phyloP scores from a whole-genome alignment of 352 stramenopile species.

The Globisporangium okanoganense region DNA sequence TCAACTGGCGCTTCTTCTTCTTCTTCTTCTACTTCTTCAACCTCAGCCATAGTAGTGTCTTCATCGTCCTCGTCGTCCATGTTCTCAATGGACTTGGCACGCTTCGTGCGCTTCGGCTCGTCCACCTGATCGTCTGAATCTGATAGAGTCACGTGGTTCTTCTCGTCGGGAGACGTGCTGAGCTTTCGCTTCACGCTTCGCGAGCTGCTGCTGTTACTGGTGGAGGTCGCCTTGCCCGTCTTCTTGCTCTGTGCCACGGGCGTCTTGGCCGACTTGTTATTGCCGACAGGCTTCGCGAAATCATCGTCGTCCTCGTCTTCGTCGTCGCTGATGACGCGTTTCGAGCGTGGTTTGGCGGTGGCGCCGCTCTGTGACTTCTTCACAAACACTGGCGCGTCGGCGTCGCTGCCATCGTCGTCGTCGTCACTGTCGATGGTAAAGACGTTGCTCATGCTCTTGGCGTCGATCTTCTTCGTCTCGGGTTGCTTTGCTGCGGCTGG shows the following conservation, averaged over 20 bases:
- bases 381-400: slow-evolving; percentile 64
- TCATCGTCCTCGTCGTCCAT: not conserved
- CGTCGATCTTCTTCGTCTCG: slow-evolving; percentile 35
- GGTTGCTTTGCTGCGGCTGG: slow-evolving; percentile 18
- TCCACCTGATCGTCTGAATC: too few species aligned
- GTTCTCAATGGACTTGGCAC: slow-evolving; percentile 14
- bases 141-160: slow-evolving; percentile 4
- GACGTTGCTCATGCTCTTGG: slow-evolving; percentile 58
- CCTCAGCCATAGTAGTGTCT: not conserved
- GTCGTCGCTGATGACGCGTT: slow-evolving; percentile 67
- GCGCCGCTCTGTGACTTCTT: slow-evolving; percentile 30
- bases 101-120: slow-evolving; percentile 8
- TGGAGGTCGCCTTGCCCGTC: not conserved
- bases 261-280: slow-evolving; percentile 16
- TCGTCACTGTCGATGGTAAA: slow-evolving; percentile 67
- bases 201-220: slow-evolving; percentile 3
- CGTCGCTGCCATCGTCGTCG: slow-evolving; percentile 29
- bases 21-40: slow-evolving; percentile 18
- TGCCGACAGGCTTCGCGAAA: not conserved
- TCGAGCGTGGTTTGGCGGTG: slow-evolving; percentile 25
- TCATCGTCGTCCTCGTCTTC: slow-evolving; percentile 53
- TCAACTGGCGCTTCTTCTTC: slow-evolving; percentile 4
- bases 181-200: slow-evolving; percentile 48
- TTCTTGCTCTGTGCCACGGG: slow-evolving; percentile 3
- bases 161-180: slow-evolving; percentile 26